Base-by-base conservation (phyloP, 2,329 filamentous ascomycete species). In the Apiospora kogelbergensis region DNA sequence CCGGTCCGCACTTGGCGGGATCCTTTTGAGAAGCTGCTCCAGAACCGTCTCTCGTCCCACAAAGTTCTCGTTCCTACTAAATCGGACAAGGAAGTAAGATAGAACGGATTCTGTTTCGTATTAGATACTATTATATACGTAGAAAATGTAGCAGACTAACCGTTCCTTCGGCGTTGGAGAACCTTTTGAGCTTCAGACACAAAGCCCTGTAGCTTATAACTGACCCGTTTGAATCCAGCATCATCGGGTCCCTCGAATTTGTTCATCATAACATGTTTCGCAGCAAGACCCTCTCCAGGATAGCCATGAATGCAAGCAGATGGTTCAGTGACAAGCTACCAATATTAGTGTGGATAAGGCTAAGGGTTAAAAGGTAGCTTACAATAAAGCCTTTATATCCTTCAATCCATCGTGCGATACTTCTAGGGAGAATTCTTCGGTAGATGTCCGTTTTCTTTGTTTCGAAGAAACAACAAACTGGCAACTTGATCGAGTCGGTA, bases 391-490 rank as follows among this genome's bases (percentile, higher is more conserved):
- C 10, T 46, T 22, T 46, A 7, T 6, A 24, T 46, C n/a, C 45
- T 45, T 6, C 6, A 24, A 7, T n/a, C n/a, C 2, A 46, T 24
- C 45, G n/a, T 46, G 45, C 45, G 45, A 46, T 4, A 10, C n/a
- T 24, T 9, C 1, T 11, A 7, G 45, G 45, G 22, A 46, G n/a
- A 46, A 46, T n/a, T 24, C n/a, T 46, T 6, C 45, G 45, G 45
- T 46, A 46, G 45, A 46, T 46, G 45, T 24, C 45, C 22, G 45
- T 46, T n/a, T 22, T 46, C 45, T 46, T 24, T 46, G 45, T 46
- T 11, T 46, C n/a, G 63, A 42, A 71, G 69, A 73, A 73, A 68
- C 71, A 73, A 46, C 44, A 22, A 30, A 71, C 42, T 24, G 72
- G 71, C 15, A 72, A 45, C 48, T 68, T 70, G n/a, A 68, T 69